Base-by-base conservation (phyloP, 805 yeast genomes). In the Zygoascus biomembranicola region DNA sequence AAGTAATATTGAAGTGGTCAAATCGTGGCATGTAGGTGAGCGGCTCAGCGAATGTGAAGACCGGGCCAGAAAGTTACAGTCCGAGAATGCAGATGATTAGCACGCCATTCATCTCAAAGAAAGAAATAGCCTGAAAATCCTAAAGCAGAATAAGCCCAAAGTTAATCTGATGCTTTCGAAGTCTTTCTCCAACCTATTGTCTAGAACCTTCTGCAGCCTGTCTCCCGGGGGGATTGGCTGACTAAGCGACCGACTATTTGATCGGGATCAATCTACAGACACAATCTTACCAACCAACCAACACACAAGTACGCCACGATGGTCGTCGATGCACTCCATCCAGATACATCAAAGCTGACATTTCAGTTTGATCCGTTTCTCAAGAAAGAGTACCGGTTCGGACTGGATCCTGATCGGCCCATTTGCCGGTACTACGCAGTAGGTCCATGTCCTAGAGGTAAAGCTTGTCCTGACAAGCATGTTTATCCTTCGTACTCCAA, bases 331-430 rank as follows among this genome's bases (percentile, higher is more conserved):
- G 35, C 43, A 43, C 59, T 72, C 5, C 76, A 74, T 55, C 74
- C 75, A 8, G 69, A 69, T 52, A 71, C 77, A 2, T 55, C 69
- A 1, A 61, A 67, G 35, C 72, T 78, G 48, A 68, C 68, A 6
- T 79, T 81, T 68, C 82, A 84, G 60, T 90, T 92, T 65, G 97
- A 92, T 62, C 85, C 88, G 8, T 89, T 87, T 61, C 76, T 92
- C 41, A 75, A 87, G 60, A 78, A 80, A 55, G 97, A 92, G 65
- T 89, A 77, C 69, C 80, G 85, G 57, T 82, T 90, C 59, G 90
- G 94, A 0, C 73, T 89, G 32, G 90, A 89, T 66, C 96, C 96
- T 1, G 92, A 85, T 63, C 75, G 97, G 55, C 97, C 97, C 5
- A 78, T 85, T 1, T 92, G 98, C 66, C 85, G 85, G 59, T 84